Evolutionary conservation across 371 early-diverging fungal species (phyloP).

Genomic region (Dinochytrium kinnereticum): DNA sequence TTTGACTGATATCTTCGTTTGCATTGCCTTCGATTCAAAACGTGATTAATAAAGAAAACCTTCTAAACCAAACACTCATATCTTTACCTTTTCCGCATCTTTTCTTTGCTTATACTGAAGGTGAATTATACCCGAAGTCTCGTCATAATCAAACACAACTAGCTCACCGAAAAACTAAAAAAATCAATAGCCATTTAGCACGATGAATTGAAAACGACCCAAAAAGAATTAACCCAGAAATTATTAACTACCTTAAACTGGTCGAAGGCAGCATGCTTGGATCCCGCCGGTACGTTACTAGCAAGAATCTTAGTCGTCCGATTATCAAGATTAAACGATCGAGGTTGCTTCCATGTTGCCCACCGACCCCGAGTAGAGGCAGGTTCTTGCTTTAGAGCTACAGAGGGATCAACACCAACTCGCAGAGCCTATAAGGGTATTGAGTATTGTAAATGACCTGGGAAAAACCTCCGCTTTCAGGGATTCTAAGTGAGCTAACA

Average conservation of each 20-base stretch:
- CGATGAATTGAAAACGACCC: background rate
- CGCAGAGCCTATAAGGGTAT: slow-evolving; percentile 38
- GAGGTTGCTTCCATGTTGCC: slow-evolving; percentile 24
- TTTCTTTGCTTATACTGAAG: slow-evolving; percentile 56
- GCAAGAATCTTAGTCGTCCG: slow-evolving; percentile 70
- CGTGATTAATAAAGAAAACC: background rate
- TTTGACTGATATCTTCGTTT: slow-evolving; percentile 5
- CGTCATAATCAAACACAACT: slow-evolving; percentile 40
- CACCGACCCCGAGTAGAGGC: slow-evolving; percentile 59
- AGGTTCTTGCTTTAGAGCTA: slow-evolving; percentile 24
- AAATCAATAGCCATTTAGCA: background rate
- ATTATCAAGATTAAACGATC: slow-evolving; percentile 63
- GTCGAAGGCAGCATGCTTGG: slow-evolving; percentile 53
- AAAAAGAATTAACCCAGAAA: background rate
- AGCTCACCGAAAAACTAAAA: slow-evolving; percentile 53
- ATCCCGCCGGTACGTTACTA: slow-evolving; percentile 55
- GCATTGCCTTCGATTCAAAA: background rate
- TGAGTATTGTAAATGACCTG: background rate
- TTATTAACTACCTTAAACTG: slow-evolving; percentile 59
- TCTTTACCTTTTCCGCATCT: slow-evolving; percentile 59
- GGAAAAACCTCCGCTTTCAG: slow-evolving; percentile 68
- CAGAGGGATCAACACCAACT: slow-evolving; percentile 51
- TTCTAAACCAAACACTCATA: background rate
- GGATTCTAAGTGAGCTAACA: slow-evolving; percentile 66
- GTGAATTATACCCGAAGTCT: slow-evolving; percentile 46